Conservation (phyloP, 768 basidiomycete species). For the Paxillus ammoniavirescens region DNA sequence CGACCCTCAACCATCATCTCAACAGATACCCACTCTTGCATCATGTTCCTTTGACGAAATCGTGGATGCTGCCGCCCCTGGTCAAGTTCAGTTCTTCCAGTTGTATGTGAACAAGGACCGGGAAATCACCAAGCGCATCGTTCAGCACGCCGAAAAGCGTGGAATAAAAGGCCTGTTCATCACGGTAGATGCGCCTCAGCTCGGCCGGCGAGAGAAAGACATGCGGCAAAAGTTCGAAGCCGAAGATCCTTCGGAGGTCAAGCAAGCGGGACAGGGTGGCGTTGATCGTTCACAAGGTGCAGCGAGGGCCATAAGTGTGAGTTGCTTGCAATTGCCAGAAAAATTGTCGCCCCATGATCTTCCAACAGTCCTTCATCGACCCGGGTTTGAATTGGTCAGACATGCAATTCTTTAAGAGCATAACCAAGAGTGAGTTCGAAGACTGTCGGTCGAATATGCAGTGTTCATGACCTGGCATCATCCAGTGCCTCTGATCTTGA, state of each 20-base stretch:
- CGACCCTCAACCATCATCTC: background rate
- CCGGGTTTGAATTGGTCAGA: slow-evolving; percentile 80
- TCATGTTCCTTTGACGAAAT: slow-evolving; percentile 97
- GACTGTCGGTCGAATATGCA: slow-evolving; percentile 5
- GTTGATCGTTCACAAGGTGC: slow-evolving; percentile 89
- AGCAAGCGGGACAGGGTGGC: slow-evolving; percentile 45
- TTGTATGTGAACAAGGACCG: slow-evolving; percentile 91
- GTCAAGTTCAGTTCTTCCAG: slow-evolving; percentile 85
- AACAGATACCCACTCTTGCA: slow-evolving; percentile 90
- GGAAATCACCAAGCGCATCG: slow-evolving; percentile 77
- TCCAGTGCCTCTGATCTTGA: slow-evolving; percentile 84
- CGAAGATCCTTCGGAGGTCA: slow-evolving; percentile 43
- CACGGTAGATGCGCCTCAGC: slow-evolving; percentile 96
- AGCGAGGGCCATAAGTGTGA: slow-evolving; percentile 87
- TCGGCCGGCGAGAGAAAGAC: slow-evolving; percentile 93
- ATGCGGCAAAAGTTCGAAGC: slow-evolving; percentile 97
- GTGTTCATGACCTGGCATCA: slow-evolving; percentile 1
- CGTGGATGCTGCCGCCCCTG: slow-evolving; percentile 77
- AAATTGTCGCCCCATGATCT: background rate
- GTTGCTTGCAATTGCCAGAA: slow-evolving; percentile 17
- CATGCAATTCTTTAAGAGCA: slow-evolving; percentile 66
- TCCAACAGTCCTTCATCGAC: slow-evolving; percentile 84
- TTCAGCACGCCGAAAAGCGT: slow-evolving; percentile 86
- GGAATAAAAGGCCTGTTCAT: slow-evolving; percentile 95
- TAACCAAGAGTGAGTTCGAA: slow-evolving; percentile 55